A percentile compares a stretch with the other conserved stretches of the same genome.
These are phyloP conservation scores for Prillingera fragicola DNA, from an alignment of 1,284 basidiomycete species.

Conservation along the genomic window DNA sequence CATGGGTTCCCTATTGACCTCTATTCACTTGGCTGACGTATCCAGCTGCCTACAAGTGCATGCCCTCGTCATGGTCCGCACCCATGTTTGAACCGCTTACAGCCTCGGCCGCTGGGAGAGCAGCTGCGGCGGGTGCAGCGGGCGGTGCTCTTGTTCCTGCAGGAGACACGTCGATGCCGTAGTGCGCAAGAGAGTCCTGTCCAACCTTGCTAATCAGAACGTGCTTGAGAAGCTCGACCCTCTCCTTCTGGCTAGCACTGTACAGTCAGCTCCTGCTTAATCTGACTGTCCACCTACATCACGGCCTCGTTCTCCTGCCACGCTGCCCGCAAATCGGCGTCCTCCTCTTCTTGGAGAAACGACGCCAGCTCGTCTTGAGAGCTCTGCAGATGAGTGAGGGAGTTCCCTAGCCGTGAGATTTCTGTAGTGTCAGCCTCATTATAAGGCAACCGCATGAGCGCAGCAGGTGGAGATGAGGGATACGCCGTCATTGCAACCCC, in stretches of 20 bases:
- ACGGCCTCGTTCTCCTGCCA: conserved; percentile 55
- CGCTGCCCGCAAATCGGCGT: conserved; percentile 52
- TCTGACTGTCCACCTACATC: conserved; percentile 49
- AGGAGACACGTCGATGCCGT: conserved; percentile 20
- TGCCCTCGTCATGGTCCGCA: too few species aligned
- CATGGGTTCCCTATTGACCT: too few species aligned
- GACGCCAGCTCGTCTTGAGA: conserved; percentile 61
- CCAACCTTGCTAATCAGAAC: conserved; percentile 38
- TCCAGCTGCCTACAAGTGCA: too few species aligned
- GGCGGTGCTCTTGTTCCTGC: background rate
- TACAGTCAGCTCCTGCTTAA: background rate
- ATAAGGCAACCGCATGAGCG: background rate
- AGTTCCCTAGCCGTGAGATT: conserved; percentile 67
- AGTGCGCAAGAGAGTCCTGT: conserved; percentile 31
- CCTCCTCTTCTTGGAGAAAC: conserved; percentile 44
- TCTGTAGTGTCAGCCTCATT: conserved; percentile 51
- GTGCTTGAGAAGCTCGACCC: conserved; percentile 31
- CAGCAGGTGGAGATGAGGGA: background rate
- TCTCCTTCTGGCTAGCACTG: conserved; percentile 37
- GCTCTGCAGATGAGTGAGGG: conserved; percentile 57
- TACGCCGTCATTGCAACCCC: background rate
- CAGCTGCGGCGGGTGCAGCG: too few species aligned
- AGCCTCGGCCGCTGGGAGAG: too few species aligned
- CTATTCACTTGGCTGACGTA: too few species aligned
- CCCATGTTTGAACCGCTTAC: too few species aligned